Evolutionary conservation across 202 grass and related monocot genomes (phyloP).

Genomic region (Setaria italica): DNA sequence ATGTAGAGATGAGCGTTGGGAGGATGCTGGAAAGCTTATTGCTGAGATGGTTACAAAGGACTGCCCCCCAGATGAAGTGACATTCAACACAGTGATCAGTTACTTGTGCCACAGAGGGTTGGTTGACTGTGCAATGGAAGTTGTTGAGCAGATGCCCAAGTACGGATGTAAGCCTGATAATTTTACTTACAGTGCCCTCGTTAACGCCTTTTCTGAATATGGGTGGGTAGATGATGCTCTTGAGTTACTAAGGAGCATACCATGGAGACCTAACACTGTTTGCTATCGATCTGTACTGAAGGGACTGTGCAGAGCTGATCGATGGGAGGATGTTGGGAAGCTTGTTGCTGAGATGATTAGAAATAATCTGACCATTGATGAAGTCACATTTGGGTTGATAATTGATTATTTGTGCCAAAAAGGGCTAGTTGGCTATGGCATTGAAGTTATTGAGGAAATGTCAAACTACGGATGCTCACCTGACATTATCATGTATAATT

Average conservation of each 20-base stretch:
- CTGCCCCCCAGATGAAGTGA: slow-evolving; percentile 22
- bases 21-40: slow-evolving; percentile 10
- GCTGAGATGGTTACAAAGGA: slow-evolving; percentile 23
- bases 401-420: slow-evolving; percentile 36
- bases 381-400: slow-evolving; percentile 22
- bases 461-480: slow-evolving; percentile 17
- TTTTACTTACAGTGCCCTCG: slow-evolving; percentile 24
- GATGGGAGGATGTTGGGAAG: slow-evolving; percentile 34
- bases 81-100: slow-evolving; percentile 30
- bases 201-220: slow-evolving; percentile 19
- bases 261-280: slow-evolving; percentile 24
- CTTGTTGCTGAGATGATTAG: slow-evolving; percentile 24
- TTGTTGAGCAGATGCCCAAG: slow-evolving; percentile 17
- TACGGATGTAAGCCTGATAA: slow-evolving; percentile 32
- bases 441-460: slow-evolving; percentile 20
- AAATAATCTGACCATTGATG: slow-evolving; percentile 7
- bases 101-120: slow-evolving; percentile 10
- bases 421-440: neutral
- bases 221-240: slow-evolving; percentile 6
- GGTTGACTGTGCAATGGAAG: slow-evolving; percentile 30
- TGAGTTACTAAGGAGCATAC: slow-evolving; percentile 17
- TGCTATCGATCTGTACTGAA: slow-evolving; percentile 14
- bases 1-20: slow-evolving; percentile 12
- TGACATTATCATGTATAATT: slow-evolving; percentile 27
- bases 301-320: slow-evolving; percentile 24